These are phyloP conservation scores for Mrakia frigida DNA, from an alignment of 768 basidiomycete genomes.

Conservation along the genomic window DNA sequence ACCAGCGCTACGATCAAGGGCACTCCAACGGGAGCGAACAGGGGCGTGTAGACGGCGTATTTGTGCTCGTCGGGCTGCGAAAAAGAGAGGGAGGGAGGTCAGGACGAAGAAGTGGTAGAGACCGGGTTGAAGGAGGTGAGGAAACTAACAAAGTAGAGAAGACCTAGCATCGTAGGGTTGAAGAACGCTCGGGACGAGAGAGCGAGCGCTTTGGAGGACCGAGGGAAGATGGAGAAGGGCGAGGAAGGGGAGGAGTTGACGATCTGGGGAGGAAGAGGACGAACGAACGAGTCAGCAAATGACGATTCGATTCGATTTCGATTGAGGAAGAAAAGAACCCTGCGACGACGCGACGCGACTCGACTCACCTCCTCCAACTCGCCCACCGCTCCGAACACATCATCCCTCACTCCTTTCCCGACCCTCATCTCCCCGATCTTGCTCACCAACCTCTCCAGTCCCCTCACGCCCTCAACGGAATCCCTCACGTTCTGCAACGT, in stretches of 20 bases:
- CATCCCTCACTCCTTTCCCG: conserved; percentile 64
- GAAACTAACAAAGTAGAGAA: conserved; percentile 70
- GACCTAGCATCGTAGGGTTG: conserved; percentile 89
- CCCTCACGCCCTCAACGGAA: conserved; percentile 67
- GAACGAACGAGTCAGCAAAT: not conserved
- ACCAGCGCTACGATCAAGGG: conserved; percentile 71
- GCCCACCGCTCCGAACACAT: conserved; percentile 63
- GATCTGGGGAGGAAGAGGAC: conserved; percentile 8
- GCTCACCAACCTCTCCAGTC: conserved; percentile 75
- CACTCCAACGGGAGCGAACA: conserved; percentile 85
- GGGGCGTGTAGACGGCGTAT: conserved; percentile 89
- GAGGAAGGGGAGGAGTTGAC: conserved; percentile 33
- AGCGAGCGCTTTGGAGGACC: conserved; percentile 60
- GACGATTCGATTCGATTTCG: not conserved
- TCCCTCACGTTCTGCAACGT: conserved; percentile 62
- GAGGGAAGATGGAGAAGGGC: conserved; percentile 48
- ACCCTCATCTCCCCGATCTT: conserved; percentile 93
- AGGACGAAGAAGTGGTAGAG: not conserved
- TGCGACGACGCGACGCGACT: not conserved
- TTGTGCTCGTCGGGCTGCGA: conserved; percentile 82
- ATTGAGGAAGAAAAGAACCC: not conserved
- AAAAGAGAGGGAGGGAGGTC: not conserved
- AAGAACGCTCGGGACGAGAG: conserved; percentile 85
- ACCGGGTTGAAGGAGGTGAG: not conserved
- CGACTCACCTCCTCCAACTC: conserved; percentile 68